phyloP scores from a whole-genome alignment of 305 asterid genomes.

The Solanum aculeatissimum region DNA sequence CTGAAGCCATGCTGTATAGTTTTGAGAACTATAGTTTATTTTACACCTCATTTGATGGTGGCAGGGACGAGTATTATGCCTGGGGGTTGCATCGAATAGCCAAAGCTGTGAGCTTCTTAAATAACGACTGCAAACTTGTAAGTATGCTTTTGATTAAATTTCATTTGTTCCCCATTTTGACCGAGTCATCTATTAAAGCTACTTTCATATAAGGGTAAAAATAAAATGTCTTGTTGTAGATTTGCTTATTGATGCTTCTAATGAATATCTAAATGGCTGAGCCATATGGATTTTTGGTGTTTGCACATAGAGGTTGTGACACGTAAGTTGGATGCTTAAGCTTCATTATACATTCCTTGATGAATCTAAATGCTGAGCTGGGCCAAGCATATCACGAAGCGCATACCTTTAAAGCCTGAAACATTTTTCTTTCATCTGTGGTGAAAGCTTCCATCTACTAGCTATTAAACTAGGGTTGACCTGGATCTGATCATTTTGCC shows the following conservation, averaged over 20 bases:
- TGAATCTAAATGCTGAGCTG: neutral
- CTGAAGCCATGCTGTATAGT: neutral
- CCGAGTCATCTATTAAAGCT: neutral
- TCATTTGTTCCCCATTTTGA: neutral
- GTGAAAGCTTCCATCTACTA: neutral
- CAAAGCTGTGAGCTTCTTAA: constrained; percentile 98
- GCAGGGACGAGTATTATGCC: constrained; percentile 91
- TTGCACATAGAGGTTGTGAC: neutral
- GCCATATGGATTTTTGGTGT: neutral
- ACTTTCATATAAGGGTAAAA: neutral
- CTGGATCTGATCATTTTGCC: neutral
- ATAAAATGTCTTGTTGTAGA: neutral
- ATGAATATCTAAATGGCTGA: neutral
- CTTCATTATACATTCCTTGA: neutral
- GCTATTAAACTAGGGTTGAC: neutral
- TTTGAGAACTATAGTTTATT: neutral
- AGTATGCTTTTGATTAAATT: constrained; percentile 8
- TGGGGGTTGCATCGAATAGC: constrained; percentile 99
- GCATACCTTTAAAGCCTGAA: neutral
- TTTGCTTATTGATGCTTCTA: neutral
- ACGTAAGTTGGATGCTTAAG: neutral
- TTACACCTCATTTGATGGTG: neutral
- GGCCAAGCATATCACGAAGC: neutral
- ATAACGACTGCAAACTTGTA: constrained; percentile 97
- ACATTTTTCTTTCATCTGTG: neutral